A percentile compares a stretch with the other conserved stretches of the same genome.
These are phyloP conservation scores for Pyrenophora seminiperda DNA, from an alignment of 2,329 filamentous ascomycete genomes.

Conservation along the genomic window DNA sequence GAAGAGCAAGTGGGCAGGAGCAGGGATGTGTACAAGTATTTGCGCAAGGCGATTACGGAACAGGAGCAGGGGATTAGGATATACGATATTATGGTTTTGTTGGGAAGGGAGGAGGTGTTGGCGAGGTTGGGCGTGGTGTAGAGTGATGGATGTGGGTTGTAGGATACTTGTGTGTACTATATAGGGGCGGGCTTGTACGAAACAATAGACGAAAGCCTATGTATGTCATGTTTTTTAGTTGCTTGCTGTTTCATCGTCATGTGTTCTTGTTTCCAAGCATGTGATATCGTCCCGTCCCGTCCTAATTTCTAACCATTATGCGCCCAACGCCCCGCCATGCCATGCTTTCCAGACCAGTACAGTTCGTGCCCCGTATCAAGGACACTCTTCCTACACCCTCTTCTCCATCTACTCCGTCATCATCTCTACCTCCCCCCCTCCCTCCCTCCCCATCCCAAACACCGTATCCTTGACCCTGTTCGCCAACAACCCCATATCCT, in stretches of 20 bases:
- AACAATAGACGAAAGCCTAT: no score
- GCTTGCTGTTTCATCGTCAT: no score
- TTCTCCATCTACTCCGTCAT: conserved; percentile 20
- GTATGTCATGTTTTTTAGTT: no score
- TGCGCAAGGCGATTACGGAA: conserved; percentile 39
- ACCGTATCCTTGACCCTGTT: conserved; percentile 67
- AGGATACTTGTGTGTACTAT: not conserved
- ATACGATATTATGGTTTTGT: conserved; percentile 44
- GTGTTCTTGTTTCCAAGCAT: not conserved
- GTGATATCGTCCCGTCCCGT: conserved; percentile 5
- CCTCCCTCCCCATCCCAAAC: no score
- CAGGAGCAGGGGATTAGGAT: conserved; percentile 41
- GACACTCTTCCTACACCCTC: no score
- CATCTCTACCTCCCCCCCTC: conserved; percentile 40
- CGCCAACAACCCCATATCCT: conserved; percentile 66
- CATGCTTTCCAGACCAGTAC: conserved; percentile 8
- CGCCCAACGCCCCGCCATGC: conserved; percentile 9
- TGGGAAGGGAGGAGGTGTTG: conserved; percentile 41
- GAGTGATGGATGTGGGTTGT: not conserved
- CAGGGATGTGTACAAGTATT: conserved; percentile 44
- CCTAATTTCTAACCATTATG: not conserved
- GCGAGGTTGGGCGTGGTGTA: conserved; percentile 31
- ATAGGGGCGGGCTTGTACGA: no score
- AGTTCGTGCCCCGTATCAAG: no score
- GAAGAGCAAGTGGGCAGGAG: conserved; percentile 28